Evolutionary conservation across 208 protist species (phyloP), one percentile per base, ranked within the genome.

Genomic region (Crithidia mellificae): DNA sequence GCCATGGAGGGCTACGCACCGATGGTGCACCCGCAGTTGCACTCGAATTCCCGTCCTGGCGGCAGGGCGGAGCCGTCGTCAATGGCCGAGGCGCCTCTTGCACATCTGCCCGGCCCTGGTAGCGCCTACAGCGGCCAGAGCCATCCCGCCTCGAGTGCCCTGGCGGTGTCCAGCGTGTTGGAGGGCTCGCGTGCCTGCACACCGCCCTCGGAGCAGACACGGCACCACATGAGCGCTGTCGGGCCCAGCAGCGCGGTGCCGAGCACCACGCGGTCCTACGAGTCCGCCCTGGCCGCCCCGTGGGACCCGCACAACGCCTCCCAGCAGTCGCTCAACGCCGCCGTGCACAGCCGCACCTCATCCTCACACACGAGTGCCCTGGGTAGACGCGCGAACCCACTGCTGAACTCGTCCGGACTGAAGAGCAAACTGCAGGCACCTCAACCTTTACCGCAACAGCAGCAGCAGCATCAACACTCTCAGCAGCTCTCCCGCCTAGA

Each of bases 141-240:
- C 34, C 58, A 38, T 22, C 25, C 25, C 19, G 22, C 25, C 22
- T 43, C 73, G 1, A 72, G 67, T 34, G 67, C n/a, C 11, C 56
- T 41, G 12, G 58, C 68, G 11, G 32, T 73, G 15, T 68, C 61
- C 0, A 75, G 61, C 52, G 62, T 65, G 39, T n/a, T 68, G 9
- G 77, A 83, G 39, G 51, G 66, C 12, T 92, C 83, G 9, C 78
- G 74, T 24, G 83, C 88, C 41, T 91, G 88, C 74, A 94, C 88
- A 19, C 88, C 88, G n/a, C 88, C 88, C 20, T 79, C 61, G 29
- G 84, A 74, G 56, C 53, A 83, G 34, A 63, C 66, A n/a, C 39
- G 64, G 19, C 64, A 54, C 19, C 29, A 32, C 19, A 53, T 20
- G 15, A 57, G 58, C 38, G 58, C 29, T 6, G 63, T 17, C 19